A percentile compares a stretch with the other conserved stretches of the same genome.
These are phyloP conservation scores for Candida oleophila DNA, from an alignment of 805 yeast species.

Conservation along the genomic window DNA sequence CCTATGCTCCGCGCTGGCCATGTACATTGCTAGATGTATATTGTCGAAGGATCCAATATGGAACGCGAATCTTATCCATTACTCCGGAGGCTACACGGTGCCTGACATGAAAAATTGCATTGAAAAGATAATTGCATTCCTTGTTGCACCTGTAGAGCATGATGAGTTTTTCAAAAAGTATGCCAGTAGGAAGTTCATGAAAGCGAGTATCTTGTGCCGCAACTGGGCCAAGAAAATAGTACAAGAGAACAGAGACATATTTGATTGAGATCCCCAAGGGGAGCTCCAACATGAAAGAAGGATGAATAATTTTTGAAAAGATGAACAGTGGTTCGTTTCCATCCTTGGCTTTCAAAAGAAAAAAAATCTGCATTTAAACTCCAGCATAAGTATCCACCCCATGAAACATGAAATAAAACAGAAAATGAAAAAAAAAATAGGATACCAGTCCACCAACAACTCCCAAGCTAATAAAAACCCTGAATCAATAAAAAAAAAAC, in stretches of 20 bases:
- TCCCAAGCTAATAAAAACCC: too few relatives aligned
- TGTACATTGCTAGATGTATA: conserved; percentile 77
- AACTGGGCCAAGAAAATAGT: conserved; percentile 74
- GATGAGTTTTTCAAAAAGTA: conserved; percentile 93
- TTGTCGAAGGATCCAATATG: conserved; percentile 66
- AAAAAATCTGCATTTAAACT: too few relatives aligned
- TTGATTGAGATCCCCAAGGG: too few relatives aligned
- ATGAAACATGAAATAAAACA: too few relatives aligned
- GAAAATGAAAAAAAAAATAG: too few relatives aligned
- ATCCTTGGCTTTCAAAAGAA: too few relatives aligned
- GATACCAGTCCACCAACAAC: too few relatives aligned
- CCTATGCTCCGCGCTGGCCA: conserved; percentile 80
- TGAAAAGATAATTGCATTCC: conserved; percentile 71
- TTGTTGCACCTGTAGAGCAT: conserved; percentile 78
- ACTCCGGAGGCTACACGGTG: conserved; percentile 85
- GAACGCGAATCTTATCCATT: conserved; percentile 85
- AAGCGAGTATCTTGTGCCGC: conserved; percentile 75
- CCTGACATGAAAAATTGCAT: conserved; percentile 71
- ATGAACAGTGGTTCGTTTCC: too few relatives aligned
- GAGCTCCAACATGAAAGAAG: too few relatives aligned
- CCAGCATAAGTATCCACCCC: too few relatives aligned
- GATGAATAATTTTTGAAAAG: too few relatives aligned
- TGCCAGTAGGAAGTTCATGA: conserved; percentile 84
- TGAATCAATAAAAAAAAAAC: too few relatives aligned
- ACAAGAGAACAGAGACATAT: conserved; percentile 43